Base-by-base conservation (phyloP, 169 alveolate genomes). In the Eimeria tenella region DNA sequence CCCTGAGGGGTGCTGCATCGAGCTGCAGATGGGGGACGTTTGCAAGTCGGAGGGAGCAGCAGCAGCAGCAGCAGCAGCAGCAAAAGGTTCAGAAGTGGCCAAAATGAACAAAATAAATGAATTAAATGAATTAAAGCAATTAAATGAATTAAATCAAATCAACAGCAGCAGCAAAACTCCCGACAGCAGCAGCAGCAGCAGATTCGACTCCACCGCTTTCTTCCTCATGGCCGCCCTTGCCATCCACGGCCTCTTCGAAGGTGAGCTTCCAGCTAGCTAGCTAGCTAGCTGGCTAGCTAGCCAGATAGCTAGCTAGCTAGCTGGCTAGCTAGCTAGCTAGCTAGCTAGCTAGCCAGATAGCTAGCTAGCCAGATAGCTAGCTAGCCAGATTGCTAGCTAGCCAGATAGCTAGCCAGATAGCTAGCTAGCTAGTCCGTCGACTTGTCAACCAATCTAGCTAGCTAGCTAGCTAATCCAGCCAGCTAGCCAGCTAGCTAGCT, bases 161-260 rank as follows among this genome's bases (percentile, higher is more conserved):
- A 31, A 2, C 42, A 31, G 42, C 68, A 58, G 68, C 68, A 58
- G 68, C 68, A 58, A 15, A 31, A 31, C 42, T 31, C 42, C 42
- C 42, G 42, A 31, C 68, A 58, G 68, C 68, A 58, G 68, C 11
- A 58, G 68, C 11, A 58, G 68, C 11, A 11, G 68, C 11, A 58
- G 68, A 58, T 11, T 10, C 68, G 11, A 15, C 70, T 73, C 82
- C 7, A 42, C 73, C 5, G 74, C 93, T 13, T 49, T 86, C 83
- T 86, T 86, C 83, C 10, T 65, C 23, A 86, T 86, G 93, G 25
- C 49, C 50, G 93, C 93, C 53, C 83, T 86, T 42, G 93, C 93
- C 42, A 65, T 86, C 8, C 93, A 86, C 50, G 93, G 93, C 15
- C 83, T 86, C 55, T 86, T 86, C 70, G 93, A 86, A 52, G 93